phyloP scores from a whole-genome alignment of 345 rosid genomes.

The Camelina neglecta region DNA sequence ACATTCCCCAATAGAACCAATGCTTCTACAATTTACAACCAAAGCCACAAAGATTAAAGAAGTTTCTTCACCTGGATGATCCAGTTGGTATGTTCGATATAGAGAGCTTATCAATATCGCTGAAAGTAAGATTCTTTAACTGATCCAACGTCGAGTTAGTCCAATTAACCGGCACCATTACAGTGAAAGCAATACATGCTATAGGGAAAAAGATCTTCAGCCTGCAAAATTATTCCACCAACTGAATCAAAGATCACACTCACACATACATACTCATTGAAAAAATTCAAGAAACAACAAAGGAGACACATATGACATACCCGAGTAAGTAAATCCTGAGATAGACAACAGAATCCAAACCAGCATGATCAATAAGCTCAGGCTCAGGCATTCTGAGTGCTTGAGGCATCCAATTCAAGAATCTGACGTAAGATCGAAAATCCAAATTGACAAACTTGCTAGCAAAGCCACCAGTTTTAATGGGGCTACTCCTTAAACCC shows the following conservation, averaged over 20 bases:
- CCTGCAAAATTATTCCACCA: slow-evolving; percentile 50
- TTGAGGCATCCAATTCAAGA: slow-evolving; percentile 92
- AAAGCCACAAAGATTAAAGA: not conserved
- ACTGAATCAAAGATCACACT: not conserved
- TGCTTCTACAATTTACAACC: not conserved
- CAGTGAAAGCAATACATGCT: slow-evolving; percentile 66
- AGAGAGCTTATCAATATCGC: slow-evolving; percentile 83
- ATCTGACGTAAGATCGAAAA: slow-evolving; percentile 67
- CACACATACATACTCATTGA: not conserved
- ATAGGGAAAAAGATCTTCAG: slow-evolving; percentile 85
- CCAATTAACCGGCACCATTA: slow-evolving; percentile 92
- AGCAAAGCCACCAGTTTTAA: slow-evolving; percentile 56
- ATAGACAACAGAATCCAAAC: slow-evolving; percentile 87
- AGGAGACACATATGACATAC: slow-evolving; percentile 37
- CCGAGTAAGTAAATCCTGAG: slow-evolving; percentile 85
- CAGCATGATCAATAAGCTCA: slow-evolving; percentile 88
- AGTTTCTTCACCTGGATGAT: slow-evolving; percentile 60
- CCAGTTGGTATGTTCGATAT: slow-evolving; percentile 85
- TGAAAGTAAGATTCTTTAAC: slow-evolving; percentile 53
- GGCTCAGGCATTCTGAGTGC: slow-evolving; percentile 95
- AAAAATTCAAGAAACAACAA: not conserved
- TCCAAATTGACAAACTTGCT: slow-evolving; percentile 82
- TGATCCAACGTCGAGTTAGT: slow-evolving; percentile 68
- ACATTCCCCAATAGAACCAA: not conserved
- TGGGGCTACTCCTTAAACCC: slow-evolving; percentile 75